A percentile compares a stretch with the other conserved stretches of the same genome.
Evolutionary conservation across 805 yeast genomes (phyloP).

Genomic region (Lipomyces chichibuensis): DNA sequence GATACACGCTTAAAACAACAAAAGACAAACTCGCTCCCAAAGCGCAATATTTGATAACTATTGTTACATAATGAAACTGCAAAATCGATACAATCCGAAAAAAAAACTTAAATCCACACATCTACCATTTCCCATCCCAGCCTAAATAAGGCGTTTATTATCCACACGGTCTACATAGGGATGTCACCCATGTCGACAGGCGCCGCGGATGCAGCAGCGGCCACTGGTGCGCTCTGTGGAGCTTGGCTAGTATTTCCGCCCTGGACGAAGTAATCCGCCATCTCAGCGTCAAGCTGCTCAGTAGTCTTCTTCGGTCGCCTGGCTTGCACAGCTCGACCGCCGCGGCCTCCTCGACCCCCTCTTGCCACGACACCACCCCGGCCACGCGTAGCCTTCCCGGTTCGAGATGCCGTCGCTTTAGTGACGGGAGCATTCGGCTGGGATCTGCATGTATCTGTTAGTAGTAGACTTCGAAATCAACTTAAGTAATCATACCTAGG

Average conservation of each 20-base stretch:
- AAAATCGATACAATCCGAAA: neutral
- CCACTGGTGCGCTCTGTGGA: conserved; percentile 20
- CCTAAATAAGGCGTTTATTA: neutral
- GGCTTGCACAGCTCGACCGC: conserved; percentile 32
- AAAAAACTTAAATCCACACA: neutral
- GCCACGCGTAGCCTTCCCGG: conserved; percentile 10
- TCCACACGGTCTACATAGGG: conserved; percentile 28
- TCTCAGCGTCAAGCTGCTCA: conserved; percentile 95
- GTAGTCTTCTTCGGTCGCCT: conserved; percentile 68
- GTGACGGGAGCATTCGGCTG: conserved; percentile 14
- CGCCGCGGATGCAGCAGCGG: conserved; percentile 31
- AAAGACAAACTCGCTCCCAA: neutral
- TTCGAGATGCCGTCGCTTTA: conserved; percentile 5
- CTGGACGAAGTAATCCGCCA: conserved; percentile 82
- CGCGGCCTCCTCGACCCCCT: conserved; percentile 27
- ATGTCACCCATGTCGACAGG: conserved; percentile 37
- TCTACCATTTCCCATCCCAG: neutral
- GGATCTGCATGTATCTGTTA: conserved; percentile 28
- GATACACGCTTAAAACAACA: neutral
- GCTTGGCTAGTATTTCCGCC: conserved; percentile 33
- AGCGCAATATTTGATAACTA: neutral
- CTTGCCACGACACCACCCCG: conserved; percentile 10
- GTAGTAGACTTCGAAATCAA: neutral
- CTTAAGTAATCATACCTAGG: conserved; percentile 10
- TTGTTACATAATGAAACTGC: neutral